Evolutionary conservation across 2,329 filamentous ascomycete species (phyloP).

Genomic region (Claviceps sorghi): DNA sequence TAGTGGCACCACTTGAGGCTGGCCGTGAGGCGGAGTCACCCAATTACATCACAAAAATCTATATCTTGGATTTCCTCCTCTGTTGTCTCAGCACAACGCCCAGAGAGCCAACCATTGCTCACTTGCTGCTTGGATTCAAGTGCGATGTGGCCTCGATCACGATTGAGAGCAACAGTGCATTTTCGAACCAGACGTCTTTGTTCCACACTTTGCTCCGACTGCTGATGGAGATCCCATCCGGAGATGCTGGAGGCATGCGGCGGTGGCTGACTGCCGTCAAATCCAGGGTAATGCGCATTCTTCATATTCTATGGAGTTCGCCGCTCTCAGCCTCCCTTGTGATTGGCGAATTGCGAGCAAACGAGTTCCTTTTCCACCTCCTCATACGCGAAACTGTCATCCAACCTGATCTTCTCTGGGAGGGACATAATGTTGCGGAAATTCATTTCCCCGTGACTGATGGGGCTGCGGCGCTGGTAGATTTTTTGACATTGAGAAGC

Average conservation of each 20-base stretch:
- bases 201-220: conserved; percentile 70
- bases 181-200: conserved; percentile 57
- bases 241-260: conserved; percentile 44
- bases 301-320: conserved; percentile 73
- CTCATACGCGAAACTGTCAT: conserved; percentile 60
- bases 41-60: conserved; percentile 67
- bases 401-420: conserved; percentile 56
- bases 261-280: conserved; percentile 58
- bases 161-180: conserved; percentile 53
- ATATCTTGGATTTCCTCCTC: conserved; percentile 74
- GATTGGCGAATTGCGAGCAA: conserved; percentile 63
- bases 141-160: conserved; percentile 58
- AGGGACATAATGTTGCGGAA: conserved; percentile 45
- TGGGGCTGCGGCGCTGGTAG: conserved; percentile 54
- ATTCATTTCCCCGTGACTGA: conserved; percentile 54
- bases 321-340: conserved; percentile 61
- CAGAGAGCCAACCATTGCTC: conserved; percentile 72
- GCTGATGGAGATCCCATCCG: conserved; percentile 53
- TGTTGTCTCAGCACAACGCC: conserved; percentile 62
- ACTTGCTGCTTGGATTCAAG: conserved; percentile 76
- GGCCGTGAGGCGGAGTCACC: conserved; percentile 54
- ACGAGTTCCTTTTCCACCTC: conserved; percentile 66
- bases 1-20: conserved; percentile 57
- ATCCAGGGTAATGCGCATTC: conserved; percentile 53
- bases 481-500: conserved; percentile 65